Percentiles rank a stretch among this genome's conserved stretches.
These are phyloP conservation scores for Mycena vitilis DNA, from an alignment of 768 basidiomycete species.

Conservation along the genomic window DNA sequence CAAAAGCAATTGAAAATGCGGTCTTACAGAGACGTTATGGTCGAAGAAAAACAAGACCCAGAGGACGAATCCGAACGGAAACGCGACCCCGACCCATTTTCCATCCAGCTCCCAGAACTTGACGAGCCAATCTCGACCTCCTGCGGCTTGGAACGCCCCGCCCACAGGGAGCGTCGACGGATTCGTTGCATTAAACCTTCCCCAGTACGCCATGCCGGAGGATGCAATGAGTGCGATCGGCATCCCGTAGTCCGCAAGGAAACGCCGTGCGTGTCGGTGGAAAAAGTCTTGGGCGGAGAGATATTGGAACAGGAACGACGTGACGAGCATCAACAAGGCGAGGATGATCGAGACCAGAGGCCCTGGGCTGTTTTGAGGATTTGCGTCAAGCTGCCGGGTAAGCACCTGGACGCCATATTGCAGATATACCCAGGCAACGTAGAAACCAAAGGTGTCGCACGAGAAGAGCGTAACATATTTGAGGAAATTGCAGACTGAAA, in stretches of 20 bases:
- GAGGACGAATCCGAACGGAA: constrained; percentile 89
- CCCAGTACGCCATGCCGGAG: constrained; percentile 90
- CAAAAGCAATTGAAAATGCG: not conserved
- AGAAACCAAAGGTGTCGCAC: constrained; percentile 94
- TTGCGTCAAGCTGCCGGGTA: constrained; percentile 71
- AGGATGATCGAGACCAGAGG: constrained; percentile 76
- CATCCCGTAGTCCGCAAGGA: constrained; percentile 92
- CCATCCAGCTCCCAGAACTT: constrained; percentile 88
- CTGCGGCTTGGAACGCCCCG: constrained; percentile 76
- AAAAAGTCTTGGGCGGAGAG: constrained; percentile 74
- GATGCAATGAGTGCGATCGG: constrained; percentile 83
- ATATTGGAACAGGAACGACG: constrained; percentile 78
- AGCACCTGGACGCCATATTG: constrained; percentile 89
- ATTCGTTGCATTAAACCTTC: constrained; percentile 70
- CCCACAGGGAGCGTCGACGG: constrained; percentile 77
- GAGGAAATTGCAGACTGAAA: constrained; percentile 83
- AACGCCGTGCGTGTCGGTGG: constrained; percentile 78
- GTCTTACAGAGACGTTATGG: constrained; percentile 88
- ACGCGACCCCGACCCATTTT: constrained; percentile 90
- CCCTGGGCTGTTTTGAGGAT: constrained; percentile 54
- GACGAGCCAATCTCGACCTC: constrained; percentile 85
- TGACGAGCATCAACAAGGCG: constrained; percentile 80
- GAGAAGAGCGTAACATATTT: constrained; percentile 91
- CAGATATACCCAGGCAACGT: constrained; percentile 90
- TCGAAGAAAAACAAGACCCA: constrained; percentile 97